A percentile compares a stretch with the other conserved stretches of the same genome.
phyloP scores from a whole-genome alignment of 75 land plant species.

The Gnetum montanum region DNA sequence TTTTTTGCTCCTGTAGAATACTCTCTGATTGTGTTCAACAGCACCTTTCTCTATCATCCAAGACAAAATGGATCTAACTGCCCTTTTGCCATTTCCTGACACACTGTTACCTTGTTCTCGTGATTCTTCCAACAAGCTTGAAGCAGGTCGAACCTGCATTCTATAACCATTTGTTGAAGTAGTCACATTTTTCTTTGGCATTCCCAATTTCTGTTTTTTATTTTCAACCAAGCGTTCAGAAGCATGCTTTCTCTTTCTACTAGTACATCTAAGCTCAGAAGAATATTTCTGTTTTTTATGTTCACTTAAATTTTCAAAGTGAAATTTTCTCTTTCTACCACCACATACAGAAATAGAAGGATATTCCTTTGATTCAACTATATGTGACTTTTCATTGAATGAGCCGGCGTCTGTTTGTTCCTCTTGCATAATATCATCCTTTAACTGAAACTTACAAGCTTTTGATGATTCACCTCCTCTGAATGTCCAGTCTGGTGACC shows the following conservation, averaged over 20 bases:
- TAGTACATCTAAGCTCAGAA: neutral
- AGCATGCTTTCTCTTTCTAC: constrained; percentile 2
- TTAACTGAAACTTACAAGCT: too few relatives aligned
- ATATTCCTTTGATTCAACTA: too few relatives aligned
- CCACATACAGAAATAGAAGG: too few relatives aligned
- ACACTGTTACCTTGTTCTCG: too few relatives aligned
- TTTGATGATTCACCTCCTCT: too few relatives aligned
- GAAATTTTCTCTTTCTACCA: too few relatives aligned
- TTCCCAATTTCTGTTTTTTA: neutral
- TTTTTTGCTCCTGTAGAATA: constrained; percentile 28
- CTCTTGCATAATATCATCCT: too few relatives aligned
- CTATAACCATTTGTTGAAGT: constrained; percentile 11
- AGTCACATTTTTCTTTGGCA: neutral
- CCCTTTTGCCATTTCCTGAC: neutral
- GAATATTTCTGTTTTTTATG: too few relatives aligned
- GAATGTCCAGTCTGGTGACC: too few relatives aligned
- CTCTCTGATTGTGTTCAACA: constrained; percentile 34
- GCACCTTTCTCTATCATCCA: constrained; percentile 64
- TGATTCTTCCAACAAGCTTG: neutral
- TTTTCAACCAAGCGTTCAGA: neutral
- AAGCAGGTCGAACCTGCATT: constrained; percentile 21
- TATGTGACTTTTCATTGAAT: too few relatives aligned
- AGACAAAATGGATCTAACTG: constrained; percentile 35
- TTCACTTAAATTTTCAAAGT: too few relatives aligned
- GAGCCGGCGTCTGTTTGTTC: too few relatives aligned